Percentiles rank a stretch among this genome's conserved stretches.
These are phyloP conservation scores for Neocucurbitaria cava DNA, from an alignment of 2,329 filamentous ascomycete genomes.

Conservation along the genomic window DNA sequence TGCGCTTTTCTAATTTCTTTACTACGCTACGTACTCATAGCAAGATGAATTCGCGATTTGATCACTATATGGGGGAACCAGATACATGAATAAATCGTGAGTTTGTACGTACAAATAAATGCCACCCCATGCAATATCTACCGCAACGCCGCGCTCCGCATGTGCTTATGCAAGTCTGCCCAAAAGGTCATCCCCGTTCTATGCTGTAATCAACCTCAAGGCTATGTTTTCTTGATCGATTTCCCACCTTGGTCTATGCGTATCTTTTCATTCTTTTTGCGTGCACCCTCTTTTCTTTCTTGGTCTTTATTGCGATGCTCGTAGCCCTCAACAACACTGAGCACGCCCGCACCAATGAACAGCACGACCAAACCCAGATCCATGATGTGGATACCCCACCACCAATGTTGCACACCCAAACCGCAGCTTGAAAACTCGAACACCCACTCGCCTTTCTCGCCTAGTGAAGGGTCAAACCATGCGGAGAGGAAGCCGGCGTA, in stretches of 20 bases:
- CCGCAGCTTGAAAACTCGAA: constrained; percentile 81
- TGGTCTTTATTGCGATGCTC: not conserved
- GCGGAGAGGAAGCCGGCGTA: constrained; percentile 86
- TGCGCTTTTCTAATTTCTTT: too few species aligned
- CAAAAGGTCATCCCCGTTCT: not conserved
- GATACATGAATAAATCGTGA: not conserved
- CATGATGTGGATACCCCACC: constrained; percentile 82
- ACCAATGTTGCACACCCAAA: constrained; percentile 86
- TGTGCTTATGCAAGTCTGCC: not conserved
- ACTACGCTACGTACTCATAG: too few species aligned
- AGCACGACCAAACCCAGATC: not conserved
- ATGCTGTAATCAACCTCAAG: not conserved
- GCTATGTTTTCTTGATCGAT: not conserved
- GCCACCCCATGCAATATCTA: not conserved
- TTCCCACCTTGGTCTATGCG: not conserved
- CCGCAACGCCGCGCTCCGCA: not conserved
- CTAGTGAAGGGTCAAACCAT: constrained; percentile 77
- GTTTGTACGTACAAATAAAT: not conserved
- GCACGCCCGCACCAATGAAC: not conserved
- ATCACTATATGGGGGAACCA: too few species aligned
- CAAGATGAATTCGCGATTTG: too few species aligned
- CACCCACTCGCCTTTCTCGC: constrained; percentile 82
- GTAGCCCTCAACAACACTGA: not conserved
- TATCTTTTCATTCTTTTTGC: not conserved
- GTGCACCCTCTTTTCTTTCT: not conserved